A percentile compares a stretch with the other conserved stretches of the same genome.
Evolutionary conservation across 1,284 basidiomycete species (phyloP).

Genomic region (Mycena sp.): DNA sequence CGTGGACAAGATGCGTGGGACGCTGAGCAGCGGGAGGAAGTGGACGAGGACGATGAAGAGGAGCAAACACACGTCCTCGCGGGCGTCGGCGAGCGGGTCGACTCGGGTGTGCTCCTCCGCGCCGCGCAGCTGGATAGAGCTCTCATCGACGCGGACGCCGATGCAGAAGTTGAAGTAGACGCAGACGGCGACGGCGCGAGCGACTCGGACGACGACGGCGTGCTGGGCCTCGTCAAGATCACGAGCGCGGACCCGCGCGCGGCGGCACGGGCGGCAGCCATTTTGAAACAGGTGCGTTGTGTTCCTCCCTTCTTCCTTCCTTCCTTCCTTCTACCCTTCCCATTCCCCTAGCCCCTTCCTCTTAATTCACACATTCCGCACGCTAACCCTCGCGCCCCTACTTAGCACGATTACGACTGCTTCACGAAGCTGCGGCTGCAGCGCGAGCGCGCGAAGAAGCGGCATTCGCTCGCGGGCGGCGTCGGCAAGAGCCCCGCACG

Average conservation of each 20-base stretch:
- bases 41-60: conserved; percentile 19
- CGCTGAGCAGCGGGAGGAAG: conserved; percentile 12
- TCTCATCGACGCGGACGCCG: conserved; percentile 53
- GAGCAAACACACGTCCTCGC: not conserved
- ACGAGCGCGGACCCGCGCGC: conserved; percentile 83
- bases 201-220: conserved; percentile 41
- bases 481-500: conserved; percentile 33
- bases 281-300: conserved; percentile 76
- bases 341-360: not conserved
- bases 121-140: conserved; percentile 78
- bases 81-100: too few relatives aligned
- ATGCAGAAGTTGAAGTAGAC: conserved; percentile 83
- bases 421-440: conserved; percentile 51
- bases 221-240: conserved; percentile 73
- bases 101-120: conserved; percentile 79
- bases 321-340: conserved; percentile 1
- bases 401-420: conserved; percentile 85
- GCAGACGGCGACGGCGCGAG: conserved; percentile 25
- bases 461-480: conserved; percentile 31
- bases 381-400: not conserved
- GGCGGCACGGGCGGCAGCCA: conserved; percentile 90
- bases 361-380: too few relatives aligned
- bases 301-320: too few relatives aligned
- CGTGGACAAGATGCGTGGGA: conserved; percentile 82
- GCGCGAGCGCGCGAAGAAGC: conserved; percentile 54